A percentile compares a stretch with the other conserved stretches of the same genome.
Evolutionary conservation across 2,329 filamentous ascomycete genomes (phyloP).

Genomic region (Neospermospora avenae): DNA sequence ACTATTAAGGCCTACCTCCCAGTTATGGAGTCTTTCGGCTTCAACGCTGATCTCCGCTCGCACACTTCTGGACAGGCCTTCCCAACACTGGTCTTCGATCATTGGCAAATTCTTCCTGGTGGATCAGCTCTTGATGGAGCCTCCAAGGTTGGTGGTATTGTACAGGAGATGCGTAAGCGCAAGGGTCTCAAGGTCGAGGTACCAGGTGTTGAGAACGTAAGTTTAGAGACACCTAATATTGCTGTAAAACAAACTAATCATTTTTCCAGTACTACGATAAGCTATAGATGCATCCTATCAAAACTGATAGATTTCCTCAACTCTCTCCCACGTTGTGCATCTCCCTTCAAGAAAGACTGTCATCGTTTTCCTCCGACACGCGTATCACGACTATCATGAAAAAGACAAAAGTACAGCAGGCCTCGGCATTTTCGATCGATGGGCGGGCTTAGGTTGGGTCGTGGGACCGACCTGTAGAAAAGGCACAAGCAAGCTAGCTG

Average conservation of each 20-base stretch:
- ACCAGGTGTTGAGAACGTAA: slow-evolving; percentile 92
- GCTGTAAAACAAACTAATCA: slow-evolving; percentile 39
- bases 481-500: slow-evolving; percentile 23
- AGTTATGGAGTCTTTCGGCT: slow-evolving; percentile 97
- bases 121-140: slow-evolving; percentile 83
- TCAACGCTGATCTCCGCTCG: slow-evolving; percentile 94
- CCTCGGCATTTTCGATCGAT: slow-evolving; percentile 19
- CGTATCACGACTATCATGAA: slow-evolving; percentile 31
- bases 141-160: slow-evolving; percentile 78
- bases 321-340: slow-evolving; percentile 25
- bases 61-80: slow-evolving; percentile 96
- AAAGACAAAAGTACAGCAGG: slow-evolving; percentile 20
- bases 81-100: slow-evolving; percentile 98
- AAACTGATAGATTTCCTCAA: slow-evolving; percentile 32
- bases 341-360: slow-evolving; percentile 24
- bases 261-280: slow-evolving; percentile 89
- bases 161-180: slow-evolving; percentile 91
- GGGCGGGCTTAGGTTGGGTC: slow-evolving; percentile 15
- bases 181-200: slow-evolving; percentile 99
- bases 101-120: slow-evolving; percentile 96
- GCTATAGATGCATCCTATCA: slow-evolving; percentile 62
- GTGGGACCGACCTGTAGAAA: slow-evolving; percentile 27
- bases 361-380: slow-evolving; percentile 22
- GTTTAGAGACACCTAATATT: slow-evolving; percentile 39
- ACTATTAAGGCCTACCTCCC: slow-evolving; percentile 97